These are phyloP conservation scores for Phellinidium pouzarii DNA, from an alignment of 1,284 basidiomycete species.

Conservation along the genomic window DNA sequence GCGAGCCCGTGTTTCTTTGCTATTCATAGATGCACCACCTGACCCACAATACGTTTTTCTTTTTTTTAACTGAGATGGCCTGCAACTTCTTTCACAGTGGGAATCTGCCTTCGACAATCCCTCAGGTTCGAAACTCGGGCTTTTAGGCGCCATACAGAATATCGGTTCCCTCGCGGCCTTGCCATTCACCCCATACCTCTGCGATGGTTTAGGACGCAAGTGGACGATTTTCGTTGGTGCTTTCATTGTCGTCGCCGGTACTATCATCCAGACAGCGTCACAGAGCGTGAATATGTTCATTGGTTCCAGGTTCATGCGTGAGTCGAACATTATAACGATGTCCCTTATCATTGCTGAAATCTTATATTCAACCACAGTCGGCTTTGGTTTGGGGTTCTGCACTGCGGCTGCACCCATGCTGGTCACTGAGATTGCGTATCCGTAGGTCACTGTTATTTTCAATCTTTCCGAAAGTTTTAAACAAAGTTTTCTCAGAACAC, in stretches of 20 bases:
- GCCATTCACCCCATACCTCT: slow-evolving; percentile 27
- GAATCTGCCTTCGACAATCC: slow-evolving; percentile 19
- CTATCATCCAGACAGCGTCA: slow-evolving; percentile 26
- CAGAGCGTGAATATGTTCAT: slow-evolving; percentile 29
- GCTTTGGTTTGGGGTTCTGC: slow-evolving; percentile 49
- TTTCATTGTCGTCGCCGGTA: slow-evolving; percentile 24
- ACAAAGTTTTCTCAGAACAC: slow-evolving; percentile 23
- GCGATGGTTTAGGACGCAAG: slow-evolving; percentile 27
- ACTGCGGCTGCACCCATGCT: slow-evolving; percentile 43
- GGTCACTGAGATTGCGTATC: slow-evolving; percentile 50
- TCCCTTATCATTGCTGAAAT: not conserved
- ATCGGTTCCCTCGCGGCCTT: slow-evolving; percentile 25
- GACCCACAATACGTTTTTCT: not conserved
- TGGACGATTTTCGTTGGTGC: slow-evolving; percentile 27
- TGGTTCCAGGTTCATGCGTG: slow-evolving; percentile 24
- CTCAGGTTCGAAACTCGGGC: slow-evolving; percentile 20
- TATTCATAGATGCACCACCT: not conserved
- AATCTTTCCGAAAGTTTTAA: not conserved
- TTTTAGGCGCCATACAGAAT: slow-evolving; percentile 24
- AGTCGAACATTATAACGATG: not conserved
- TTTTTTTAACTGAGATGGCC: slow-evolving; percentile 27
- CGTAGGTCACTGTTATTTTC: slow-evolving; percentile 22
- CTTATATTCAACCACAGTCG: slow-evolving; percentile 38
- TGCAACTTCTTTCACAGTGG: slow-evolving; percentile 37
- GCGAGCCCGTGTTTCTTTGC: slow-evolving; percentile 2